Base-by-base conservation (phyloP, 208 protist species). In the Crithidia thermophila region DNA sequence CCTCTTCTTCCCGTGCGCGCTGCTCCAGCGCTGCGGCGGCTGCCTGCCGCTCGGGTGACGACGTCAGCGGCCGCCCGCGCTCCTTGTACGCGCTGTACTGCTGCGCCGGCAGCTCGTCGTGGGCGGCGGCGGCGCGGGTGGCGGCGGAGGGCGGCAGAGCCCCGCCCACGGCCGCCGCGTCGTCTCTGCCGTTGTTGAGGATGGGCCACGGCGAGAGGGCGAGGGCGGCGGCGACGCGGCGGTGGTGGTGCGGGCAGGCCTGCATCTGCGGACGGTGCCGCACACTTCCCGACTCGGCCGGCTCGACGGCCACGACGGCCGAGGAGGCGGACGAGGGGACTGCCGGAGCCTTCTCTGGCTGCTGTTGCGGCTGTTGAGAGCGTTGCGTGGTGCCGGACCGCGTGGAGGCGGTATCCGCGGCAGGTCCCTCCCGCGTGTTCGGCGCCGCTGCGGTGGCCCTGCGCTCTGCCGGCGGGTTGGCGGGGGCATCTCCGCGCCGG, bases 21-120 rank as follows among this genome's bases (percentile, higher is more conserved):
- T 25, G 27, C 49, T 60, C 57, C 37, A 72, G 33, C 47, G 25
- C 67, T 1, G 9, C 57, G 6, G 67, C 67, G 8, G 65, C 50
- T 37, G 67, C 51, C 33, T 39, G 67, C 27, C 63, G 60, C 66
- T 72, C 67, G 43, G 47, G 45, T 23, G 73, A 67, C 49, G 59
- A 37, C 31, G 21, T 21, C 21, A 55, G 46, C 14, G 28, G 49
- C 2, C 1, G 18, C 1, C 67, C 67, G 0, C 47, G 53, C 37
- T 51, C 42, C 42, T 72, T 72, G 46, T 56, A 72, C 3, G 57
- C 14, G 46, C 30, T 36, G 40, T 72, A 72, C 57, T 64, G 67
- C 49, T 60, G 5, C 34, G 67, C 67, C 13, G 57, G 57, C 13
- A 72, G 58, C 50, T 74, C 59, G 21, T 55, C 20, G 34, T 67